phyloP scores from a whole-genome alignment of 768 basidiomycete genomes.

The Crucibulum laeve region DNA sequence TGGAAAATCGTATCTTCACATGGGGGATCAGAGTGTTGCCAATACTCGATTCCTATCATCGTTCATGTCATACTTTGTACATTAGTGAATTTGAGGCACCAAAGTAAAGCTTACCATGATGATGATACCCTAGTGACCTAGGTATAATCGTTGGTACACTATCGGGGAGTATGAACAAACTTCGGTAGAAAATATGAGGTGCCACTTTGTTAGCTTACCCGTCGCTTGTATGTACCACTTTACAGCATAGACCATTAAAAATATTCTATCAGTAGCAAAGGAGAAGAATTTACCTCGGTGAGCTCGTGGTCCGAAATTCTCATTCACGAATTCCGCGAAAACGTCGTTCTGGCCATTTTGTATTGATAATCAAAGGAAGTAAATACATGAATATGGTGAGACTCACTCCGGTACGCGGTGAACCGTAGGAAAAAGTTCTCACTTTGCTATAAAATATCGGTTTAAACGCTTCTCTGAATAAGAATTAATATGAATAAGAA shows the following conservation, averaged over 20 bases:
- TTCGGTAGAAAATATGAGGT: not conserved
- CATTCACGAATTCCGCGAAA: constrained; percentile 42
- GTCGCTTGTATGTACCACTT: constrained; percentile 49
- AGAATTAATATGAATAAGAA: constrained; percentile 6
- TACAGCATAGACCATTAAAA: not conserved
- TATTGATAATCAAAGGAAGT: not conserved
- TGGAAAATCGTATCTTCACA: constrained; percentile 33
- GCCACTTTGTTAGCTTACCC: constrained; percentile 24
- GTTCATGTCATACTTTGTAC: not conserved
- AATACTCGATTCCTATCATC: constrained; percentile 43
- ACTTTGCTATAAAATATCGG: constrained; percentile 19
- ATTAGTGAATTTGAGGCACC: not conserved
- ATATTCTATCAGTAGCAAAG: not conserved
- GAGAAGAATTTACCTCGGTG: constrained; percentile 31
- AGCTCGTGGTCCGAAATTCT: constrained; percentile 31
- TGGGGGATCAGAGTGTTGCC: constrained; percentile 39
- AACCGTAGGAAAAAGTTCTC: constrained; percentile 46
- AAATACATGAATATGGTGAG: not conserved
- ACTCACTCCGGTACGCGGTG: constrained; percentile 43
- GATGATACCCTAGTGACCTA: constrained; percentile 42
- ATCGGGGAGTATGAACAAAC: not conserved
- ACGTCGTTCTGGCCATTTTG: constrained; percentile 33
- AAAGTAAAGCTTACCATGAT: constrained; percentile 34
- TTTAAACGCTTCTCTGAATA: not conserved
- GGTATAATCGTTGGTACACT: constrained; percentile 54